phyloP scores from a whole-genome alignment of 1,139 yeast genomes.

The Debaryomycetaceae sp. region DNA sequence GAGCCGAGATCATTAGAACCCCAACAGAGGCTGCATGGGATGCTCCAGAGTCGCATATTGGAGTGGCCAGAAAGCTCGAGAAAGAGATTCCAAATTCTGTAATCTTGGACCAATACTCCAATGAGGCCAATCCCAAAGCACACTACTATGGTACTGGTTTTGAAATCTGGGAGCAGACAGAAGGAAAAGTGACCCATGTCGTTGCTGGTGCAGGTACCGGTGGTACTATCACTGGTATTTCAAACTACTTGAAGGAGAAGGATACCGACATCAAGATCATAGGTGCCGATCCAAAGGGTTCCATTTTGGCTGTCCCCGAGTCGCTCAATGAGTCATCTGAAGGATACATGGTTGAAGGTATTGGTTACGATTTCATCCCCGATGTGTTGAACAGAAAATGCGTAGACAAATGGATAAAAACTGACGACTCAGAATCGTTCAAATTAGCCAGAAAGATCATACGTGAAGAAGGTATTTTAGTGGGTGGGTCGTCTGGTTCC shows the following conservation, averaged over 20 bases:
- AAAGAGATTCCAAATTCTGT: slow-evolving; percentile 85
- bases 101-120: slow-evolving; percentile 80
- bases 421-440: slow-evolving; percentile 81
- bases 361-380: slow-evolving; percentile 87
- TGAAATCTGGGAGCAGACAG: slow-evolving; percentile 82
- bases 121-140: slow-evolving; percentile 77
- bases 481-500: slow-evolving; percentile 86
- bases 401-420: slow-evolving; percentile 82
- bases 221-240: slow-evolving; percentile 78
- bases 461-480: slow-evolving; percentile 80
- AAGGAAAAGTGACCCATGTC: slow-evolving; percentile 67
- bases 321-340: slow-evolving; percentile 58
- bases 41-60: slow-evolving; percentile 87
- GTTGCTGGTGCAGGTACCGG: slow-evolving; percentile 95
- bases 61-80: slow-evolving; percentile 79
- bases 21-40: slow-evolving; percentile 96
- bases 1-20: slow-evolving; percentile 88
- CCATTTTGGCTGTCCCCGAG: slow-evolving; percentile 80
- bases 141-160: slow-evolving; percentile 83
- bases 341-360: slow-evolving; percentile 83
- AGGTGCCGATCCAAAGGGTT: slow-evolving; percentile 88
- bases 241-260: slow-evolving; percentile 72
- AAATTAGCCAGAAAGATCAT: slow-evolving; percentile 79
- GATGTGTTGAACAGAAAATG: slow-evolving; percentile 66
- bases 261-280: slow-evolving; percentile 59